Evolutionary conservation across 768 basidiomycete species (phyloP), one percentile per base, ranked within the genome.

Genomic region (Lactarius akahatsu): DNA sequence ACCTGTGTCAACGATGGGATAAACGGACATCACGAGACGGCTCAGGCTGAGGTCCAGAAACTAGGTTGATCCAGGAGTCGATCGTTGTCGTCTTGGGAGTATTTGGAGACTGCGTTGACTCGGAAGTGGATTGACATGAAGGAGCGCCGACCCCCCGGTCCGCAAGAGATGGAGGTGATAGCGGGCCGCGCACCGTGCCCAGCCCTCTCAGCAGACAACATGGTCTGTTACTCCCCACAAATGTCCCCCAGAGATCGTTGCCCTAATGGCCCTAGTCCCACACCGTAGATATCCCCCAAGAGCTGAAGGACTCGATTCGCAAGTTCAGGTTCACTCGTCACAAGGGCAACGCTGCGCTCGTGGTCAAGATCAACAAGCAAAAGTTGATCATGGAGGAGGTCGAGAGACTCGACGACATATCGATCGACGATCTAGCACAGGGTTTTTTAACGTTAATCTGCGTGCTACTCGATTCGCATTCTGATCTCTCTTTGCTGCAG

Each of bases 341-440:
- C 72, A 83, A 82, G 54, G 76, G 87, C 45, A 88, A 82, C 71
- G 88, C 92, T 30, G 94, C 92, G 18, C 80, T 96, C 62, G 79
- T 94, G 71, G 87, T 96, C 77, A 96, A 95, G 85, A 92, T 96
- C 78, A 89, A 95, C 82, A 95, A 92, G 80, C 76, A 81, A 47
- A 81, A 87, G 71, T 83, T 96, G 65, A 73, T 86, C 70, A 90
- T 97, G 89, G 89, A 90, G 74, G 88, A 92, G 72, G 90, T 87
- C 38, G 91, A 94, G 62, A 86, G 88, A 73, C 88, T 91, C 70
- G 87, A 90, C 72, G 78, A 85, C 66, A 88, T 92, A 66, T 82
- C 82, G 63, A 85, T 94, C 64, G 90, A 91, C 71, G 92, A 96
- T 18, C 85, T 98, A 43, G 91, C 85, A n/a, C 89, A 94, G 78